These are phyloP conservation scores for Graphium sp. DNA, from an alignment of 2,329 filamentous ascomycete genomes.

Conservation along the genomic window DNA sequence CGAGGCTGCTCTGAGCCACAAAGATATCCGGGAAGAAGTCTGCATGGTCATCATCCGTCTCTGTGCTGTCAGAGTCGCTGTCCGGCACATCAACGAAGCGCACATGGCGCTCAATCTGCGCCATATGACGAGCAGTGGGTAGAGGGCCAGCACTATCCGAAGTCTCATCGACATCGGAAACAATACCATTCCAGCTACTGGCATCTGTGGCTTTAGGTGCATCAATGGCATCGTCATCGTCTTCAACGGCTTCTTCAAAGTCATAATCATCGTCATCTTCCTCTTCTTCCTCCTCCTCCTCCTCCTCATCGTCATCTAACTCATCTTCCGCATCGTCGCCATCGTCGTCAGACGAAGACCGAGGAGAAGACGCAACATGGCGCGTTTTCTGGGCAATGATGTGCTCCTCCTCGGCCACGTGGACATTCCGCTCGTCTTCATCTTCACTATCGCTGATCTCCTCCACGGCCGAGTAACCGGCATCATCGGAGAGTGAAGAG, in stretches of 20 bases:
- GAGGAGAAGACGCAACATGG: constrained; percentile 27
- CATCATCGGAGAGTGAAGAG: constrained; percentile 48
- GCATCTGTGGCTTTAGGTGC: constrained; percentile 24
- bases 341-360: constrained; percentile 22
- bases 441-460: constrained; percentile 63
- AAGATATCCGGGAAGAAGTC: constrained; percentile 67
- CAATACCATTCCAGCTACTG: constrained; percentile 38
- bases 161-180: constrained; percentile 27
- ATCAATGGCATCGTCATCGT: constrained; percentile 16
- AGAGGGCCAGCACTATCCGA: constrained; percentile 21
- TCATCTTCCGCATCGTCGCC: constrained; percentile 21
- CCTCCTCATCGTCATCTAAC: constrained; percentile 19
- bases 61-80: constrained; percentile 50
- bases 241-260: constrained; percentile 11
- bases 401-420: constrained; percentile 61
- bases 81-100: constrained; percentile 54
- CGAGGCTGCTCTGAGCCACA: constrained; percentile 55
- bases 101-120: constrained; percentile 41
- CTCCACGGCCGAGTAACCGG: constrained; percentile 60
- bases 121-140: constrained; percentile 22
- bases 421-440: constrained; percentile 63
- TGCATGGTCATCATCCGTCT: constrained; percentile 37
- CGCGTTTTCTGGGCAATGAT: constrained; percentile 36
- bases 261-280: constrained; percentile 5
- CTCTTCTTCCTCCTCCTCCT: constrained; percentile 18